Percentiles rank a stretch among this genome's conserved stretches.
Conservation (phyloP, 225 moss, liverwort and hornwort genomes). For the Bryoerythrophyllum caledonicum region DNA sequence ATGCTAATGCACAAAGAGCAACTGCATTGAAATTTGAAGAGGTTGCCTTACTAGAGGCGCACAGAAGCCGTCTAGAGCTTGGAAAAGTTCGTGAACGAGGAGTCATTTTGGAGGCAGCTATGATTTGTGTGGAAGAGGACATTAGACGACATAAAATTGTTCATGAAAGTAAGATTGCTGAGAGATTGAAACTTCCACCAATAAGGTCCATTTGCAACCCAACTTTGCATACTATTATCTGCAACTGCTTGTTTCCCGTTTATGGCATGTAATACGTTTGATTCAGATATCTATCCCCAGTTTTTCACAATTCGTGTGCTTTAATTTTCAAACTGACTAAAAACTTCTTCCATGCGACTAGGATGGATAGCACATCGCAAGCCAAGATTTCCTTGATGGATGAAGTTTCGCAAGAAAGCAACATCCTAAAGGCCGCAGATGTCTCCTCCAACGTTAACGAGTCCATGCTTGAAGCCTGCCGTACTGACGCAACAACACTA, state of each 20-base stretch:
- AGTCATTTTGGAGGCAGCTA: slow-evolving; percentile 69
- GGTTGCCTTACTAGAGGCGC: slow-evolving; percentile 67
- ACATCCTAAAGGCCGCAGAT: not conserved
- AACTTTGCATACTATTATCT: not conserved
- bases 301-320: not conserved
- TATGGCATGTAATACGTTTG: not conserved
- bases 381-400: not conserved
- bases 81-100: slow-evolving; percentile 69
- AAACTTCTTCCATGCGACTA: slow-evolving; percentile 18
- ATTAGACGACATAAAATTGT: slow-evolving; percentile 27
- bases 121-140: slow-evolving; percentile 64
- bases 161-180: slow-evolving; percentile 22
- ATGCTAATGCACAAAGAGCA: slow-evolving; percentile 50
- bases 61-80: slow-evolving; percentile 72
- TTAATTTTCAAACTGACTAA: not conserved
- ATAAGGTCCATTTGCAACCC: slow-evolving; percentile 20
- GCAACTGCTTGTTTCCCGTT: not conserved
- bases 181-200: not conserved
- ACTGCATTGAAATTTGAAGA: slow-evolving; percentile 62
- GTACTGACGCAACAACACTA: not conserved
- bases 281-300: not conserved
- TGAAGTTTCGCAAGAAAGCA: not conserved
- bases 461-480: not conserved
- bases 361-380: slow-evolving; percentile 12
- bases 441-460: not conserved